phyloP scores from a whole-genome alignment of 2,329 filamentous ascomycete genomes.

The Lomentospora prolificans region DNA sequence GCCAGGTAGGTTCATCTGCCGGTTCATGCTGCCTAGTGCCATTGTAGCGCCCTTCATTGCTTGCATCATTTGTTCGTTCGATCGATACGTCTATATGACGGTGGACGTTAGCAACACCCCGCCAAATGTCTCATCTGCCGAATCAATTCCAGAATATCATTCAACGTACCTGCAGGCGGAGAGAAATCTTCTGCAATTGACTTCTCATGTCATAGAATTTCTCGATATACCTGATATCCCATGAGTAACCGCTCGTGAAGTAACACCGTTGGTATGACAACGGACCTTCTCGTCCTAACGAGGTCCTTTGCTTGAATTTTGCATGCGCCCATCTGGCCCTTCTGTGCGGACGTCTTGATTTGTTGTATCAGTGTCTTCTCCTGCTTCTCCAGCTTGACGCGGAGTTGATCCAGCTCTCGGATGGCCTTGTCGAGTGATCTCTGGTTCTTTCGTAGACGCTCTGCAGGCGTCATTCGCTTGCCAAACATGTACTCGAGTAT shows the following conservation, averaged over 20 bases:
- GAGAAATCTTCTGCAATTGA: constrained; percentile 88
- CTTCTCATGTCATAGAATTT: constrained; percentile 99
- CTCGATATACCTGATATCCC: constrained; percentile 64
- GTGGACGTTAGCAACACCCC: neutral
- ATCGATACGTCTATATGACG: constrained; percentile 71
- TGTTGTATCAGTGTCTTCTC: constrained; percentile 94
- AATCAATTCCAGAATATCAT: neutral
- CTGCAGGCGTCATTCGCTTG: constrained; percentile 95
- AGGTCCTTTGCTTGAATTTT: constrained; percentile 98
- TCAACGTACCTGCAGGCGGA: constrained; percentile 72
- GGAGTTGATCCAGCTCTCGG: constrained; percentile 87
- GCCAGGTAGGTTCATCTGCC: constrained; percentile 92
- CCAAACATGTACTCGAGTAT: constrained; percentile 99
- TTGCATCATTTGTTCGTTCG: constrained; percentile 99
- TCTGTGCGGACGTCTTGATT: constrained; percentile 97
- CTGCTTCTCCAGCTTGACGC: constrained; percentile 93
- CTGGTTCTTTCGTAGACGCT: constrained; percentile 88
- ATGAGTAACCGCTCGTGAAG: neutral
- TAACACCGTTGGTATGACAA: constrained; percentile 4
- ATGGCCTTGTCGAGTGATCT: constrained; percentile 95
- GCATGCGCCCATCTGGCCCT: constrained; percentile 94
- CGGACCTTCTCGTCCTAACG: constrained; percentile 73
- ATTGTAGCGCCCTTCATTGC: constrained; percentile 97
- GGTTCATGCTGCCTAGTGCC: constrained; percentile 92
- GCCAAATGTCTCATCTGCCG: too few species aligned